phyloP scores from a whole-genome alignment of 1,139 yeast genomes.

The Scheffersomyces segobiensis region DNA sequence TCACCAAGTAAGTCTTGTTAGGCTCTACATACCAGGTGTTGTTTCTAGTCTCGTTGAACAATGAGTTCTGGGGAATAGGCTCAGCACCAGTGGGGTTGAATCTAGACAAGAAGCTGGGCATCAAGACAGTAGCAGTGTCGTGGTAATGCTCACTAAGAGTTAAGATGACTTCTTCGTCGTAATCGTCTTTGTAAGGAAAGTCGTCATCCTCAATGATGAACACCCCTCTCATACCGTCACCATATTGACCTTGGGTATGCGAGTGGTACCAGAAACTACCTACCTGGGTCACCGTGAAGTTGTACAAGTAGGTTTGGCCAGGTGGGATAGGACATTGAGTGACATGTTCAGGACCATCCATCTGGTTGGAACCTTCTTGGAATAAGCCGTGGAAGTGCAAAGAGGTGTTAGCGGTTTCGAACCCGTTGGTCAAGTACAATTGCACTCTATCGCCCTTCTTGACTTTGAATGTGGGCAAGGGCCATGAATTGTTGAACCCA shows the following conservation, averaged over 20 bases:
- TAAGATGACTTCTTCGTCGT: constrained; percentile 73
- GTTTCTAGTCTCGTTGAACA: constrained; percentile 78
- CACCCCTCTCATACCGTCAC: constrained; percentile 88
- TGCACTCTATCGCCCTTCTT: constrained; percentile 75
- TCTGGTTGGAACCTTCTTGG: constrained; percentile 67
- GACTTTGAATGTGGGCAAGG: constrained; percentile 76
- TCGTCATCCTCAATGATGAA: constrained; percentile 67
- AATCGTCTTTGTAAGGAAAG: constrained; percentile 38
- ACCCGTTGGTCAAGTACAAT: constrained; percentile 67
- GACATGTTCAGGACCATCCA: constrained; percentile 89
- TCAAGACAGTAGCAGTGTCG: constrained; percentile 52
- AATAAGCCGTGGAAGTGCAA: constrained; percentile 92
- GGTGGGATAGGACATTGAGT: constrained; percentile 89
- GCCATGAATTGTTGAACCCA: constrained; percentile 83
- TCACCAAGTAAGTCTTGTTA: constrained; percentile 73
- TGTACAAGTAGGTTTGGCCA: constrained; percentile 65
- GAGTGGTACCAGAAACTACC: constrained; percentile 98
- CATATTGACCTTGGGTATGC: constrained; percentile 81
- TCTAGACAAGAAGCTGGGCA: constrained; percentile 57
- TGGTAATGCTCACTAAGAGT: constrained; percentile 87
- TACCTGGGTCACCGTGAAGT: constrained; percentile 79
- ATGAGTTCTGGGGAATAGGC: constrained; percentile 80
- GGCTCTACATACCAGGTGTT: constrained; percentile 73
- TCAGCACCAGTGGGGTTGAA: constrained; percentile 97
- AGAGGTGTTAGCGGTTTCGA: constrained; percentile 66